Conservation (phyloP, 2,329 filamentous ascomycete genomes). For the Neofusicoccum cordaticola region DNA sequence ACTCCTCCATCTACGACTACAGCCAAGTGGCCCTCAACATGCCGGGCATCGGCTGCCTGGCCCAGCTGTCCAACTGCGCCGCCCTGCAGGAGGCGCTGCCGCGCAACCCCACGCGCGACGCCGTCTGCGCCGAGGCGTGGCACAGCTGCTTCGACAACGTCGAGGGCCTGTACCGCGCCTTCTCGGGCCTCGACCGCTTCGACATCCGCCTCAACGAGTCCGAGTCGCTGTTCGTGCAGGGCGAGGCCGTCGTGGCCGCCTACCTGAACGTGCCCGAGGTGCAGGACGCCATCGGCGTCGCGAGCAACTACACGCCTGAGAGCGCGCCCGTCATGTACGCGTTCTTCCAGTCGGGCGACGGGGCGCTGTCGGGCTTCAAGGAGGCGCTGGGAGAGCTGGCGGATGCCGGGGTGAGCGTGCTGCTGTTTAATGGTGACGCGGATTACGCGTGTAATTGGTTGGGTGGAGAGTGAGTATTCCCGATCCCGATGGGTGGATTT, state of each 20-base stretch:
- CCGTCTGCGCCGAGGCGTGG: conserved; percentile 25
- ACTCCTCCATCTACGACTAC: conserved; percentile 44
- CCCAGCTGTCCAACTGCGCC: conserved; percentile 49
- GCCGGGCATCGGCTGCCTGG: conserved; percentile 52
- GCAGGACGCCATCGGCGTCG: conserved; percentile 61
- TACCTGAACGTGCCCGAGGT: conserved; percentile 60
- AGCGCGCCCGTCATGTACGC: conserved; percentile 48
- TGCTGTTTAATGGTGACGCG: conserved; percentile 35
- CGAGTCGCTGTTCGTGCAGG: conserved; percentile 53
- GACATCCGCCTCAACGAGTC: conserved; percentile 51
- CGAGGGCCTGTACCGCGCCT: conserved; percentile 21
- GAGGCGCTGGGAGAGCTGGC: conserved; percentile 42
- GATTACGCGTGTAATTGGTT: conserved; percentile 39
- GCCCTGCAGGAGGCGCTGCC: conserved; percentile 40
- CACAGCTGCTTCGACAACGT: conserved; percentile 39
- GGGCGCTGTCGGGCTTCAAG: conserved; percentile 60
- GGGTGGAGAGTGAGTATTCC: conserved; percentile 28
- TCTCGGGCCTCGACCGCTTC: conserved; percentile 49
- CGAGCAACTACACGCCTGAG: conserved; percentile 58
- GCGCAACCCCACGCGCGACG: background rate
- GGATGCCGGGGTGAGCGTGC: conserved; percentile 36
- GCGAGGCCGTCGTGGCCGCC: conserved; percentile 41
- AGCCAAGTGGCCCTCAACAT: conserved; percentile 45
- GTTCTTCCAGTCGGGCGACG: conserved; percentile 52
- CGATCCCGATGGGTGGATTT: conserved; percentile 43